phyloP scores from a whole-genome alignment of 2,329 filamentous ascomycete genomes.

The Fusarium keratoplasticum region DNA sequence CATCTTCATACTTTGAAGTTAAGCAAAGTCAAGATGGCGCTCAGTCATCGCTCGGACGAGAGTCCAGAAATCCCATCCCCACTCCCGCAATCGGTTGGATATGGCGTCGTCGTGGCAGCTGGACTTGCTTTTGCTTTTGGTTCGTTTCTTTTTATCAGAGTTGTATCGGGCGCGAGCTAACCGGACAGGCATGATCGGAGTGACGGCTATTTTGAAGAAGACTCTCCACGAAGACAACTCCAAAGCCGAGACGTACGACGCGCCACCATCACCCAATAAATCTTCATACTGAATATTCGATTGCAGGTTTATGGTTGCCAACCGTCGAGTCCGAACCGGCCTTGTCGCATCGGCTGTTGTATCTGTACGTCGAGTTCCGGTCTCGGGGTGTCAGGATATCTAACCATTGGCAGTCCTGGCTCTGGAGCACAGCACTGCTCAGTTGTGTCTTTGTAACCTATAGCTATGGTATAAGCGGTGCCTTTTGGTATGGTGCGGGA shows the following conservation, averaged over 20 bases:
- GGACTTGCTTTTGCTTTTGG: constrained; percentile 78
- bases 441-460: constrained; percentile 24
- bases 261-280: neutral
- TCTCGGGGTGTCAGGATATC: neutral
- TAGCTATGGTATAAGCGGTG: constrained; percentile 21
- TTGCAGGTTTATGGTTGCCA: constrained; percentile 20
- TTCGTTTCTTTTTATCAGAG: constrained; percentile 59
- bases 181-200: constrained; percentile 16
- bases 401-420: constrained; percentile 15
- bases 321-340: constrained; percentile 16
- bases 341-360: constrained; percentile 22
- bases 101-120: constrained; percentile 80
- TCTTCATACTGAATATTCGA: neutral
- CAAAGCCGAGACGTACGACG: constrained; percentile 14
- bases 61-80: constrained; percentile 9
- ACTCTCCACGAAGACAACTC: constrained; percentile 24
- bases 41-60: constrained; percentile 7
- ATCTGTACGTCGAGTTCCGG: neutral
- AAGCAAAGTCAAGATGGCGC: neutral
- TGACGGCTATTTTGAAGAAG: constrained; percentile 18
- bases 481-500: constrained; percentile 21
- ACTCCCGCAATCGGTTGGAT: constrained; percentile 61
- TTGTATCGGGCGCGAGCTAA: neutral
- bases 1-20: neutral
- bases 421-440: constrained; percentile 22